Evolutionary conservation across 345 rosid species (phyloP), one percentile per base, ranked within the genome.

Genomic region (Linum lewisii): DNA sequence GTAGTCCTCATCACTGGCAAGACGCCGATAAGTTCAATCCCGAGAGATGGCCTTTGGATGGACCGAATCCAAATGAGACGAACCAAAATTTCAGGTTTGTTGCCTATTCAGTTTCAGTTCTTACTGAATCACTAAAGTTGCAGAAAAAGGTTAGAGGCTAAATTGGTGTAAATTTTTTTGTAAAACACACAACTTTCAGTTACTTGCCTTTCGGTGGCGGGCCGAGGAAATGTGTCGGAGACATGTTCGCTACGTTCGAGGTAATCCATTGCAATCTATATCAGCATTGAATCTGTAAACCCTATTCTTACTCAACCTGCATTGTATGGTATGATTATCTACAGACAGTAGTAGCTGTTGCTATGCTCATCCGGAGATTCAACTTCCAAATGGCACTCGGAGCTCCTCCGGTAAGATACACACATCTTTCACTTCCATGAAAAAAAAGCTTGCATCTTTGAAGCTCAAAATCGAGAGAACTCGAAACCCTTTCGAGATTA

Each of bases 201-300:
- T 92, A 92, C 83, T 83, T 92, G 78, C 96, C 98, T 0, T 92
- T 92, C 49, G 98, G 98, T 49, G 98, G 98, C 64, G 98, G 98
- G 66, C 98, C 87, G 1, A 73, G 95, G 66, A 92, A 92, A 82
- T 92, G 98, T 51, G 75, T 92, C 10, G 98, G 98, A 6, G 98
- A 92, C 72, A 84, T 92, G 93, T 92, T 92, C 18, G 98, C 96
- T 19, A 54, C 95, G 0, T 92, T 84, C 66, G 98, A 92, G 98
- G 98, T 88, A 76, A 54, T 64, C 36, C 57, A 5, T 32, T 7
- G 4, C 13, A 21, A 24, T 13, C 22, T 22, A 14, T 16, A 16
- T 54, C 47, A 21, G 32, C 26, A 18, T 8, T 16, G 6, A 24
- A 24, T 21, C 22, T 8, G 34, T 3, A 29, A 29, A 29, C 34